Evolutionary conservation across 352 stramenopile genomes (phyloP), one percentile per base, ranked within the genome.

Genomic region (Saprolegnia diclina): DNA sequence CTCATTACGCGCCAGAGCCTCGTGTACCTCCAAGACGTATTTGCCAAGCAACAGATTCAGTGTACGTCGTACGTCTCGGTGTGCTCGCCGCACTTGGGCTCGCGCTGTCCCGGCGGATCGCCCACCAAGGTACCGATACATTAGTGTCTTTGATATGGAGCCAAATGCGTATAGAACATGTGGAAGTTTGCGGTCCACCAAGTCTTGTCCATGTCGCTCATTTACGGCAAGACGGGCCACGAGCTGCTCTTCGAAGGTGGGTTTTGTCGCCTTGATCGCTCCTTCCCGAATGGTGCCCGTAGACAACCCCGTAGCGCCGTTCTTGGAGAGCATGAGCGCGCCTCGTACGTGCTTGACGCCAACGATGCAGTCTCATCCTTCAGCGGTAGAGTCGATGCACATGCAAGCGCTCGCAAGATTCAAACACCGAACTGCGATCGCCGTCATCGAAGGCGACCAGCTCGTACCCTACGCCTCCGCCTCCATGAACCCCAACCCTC

Each of bases 361-460:
- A n/a, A 48, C 42, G 7, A 48, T 10, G 42, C 42, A 3, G 7
- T 3, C 18, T 13, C 26, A 11, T 14, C 10, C 22, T 5, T 13
- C 19, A 7, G 5, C 10, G 4, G 13, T 65, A 65, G 56, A 65
- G 18, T 65, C 56, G 0, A 38, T 52, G 9, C 29, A 46, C 37
- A 65, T 65, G 56, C 10, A 22, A 6, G 56, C 56, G 18, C 37
- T 65, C 3, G 37, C 21, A 16, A 11, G 14, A 18, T 65, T 65
- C 37, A 24, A 52, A 0, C 32, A 65, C 18, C 56, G 56, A 2
- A 65, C 56, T 5, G 56, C 56, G 32, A 73, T 92, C 21, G 85
- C 85, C 18, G 87, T 92, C 77, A 85, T 83, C 13, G 82, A 92
- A 24, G 85, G 85, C 29, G 85, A 92, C 44, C 68, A 91, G 19